These are phyloP conservation scores for Xylaria sp. DNA, from an alignment of 2,329 filamentous ascomycete genomes.

Conservation along the genomic window DNA sequence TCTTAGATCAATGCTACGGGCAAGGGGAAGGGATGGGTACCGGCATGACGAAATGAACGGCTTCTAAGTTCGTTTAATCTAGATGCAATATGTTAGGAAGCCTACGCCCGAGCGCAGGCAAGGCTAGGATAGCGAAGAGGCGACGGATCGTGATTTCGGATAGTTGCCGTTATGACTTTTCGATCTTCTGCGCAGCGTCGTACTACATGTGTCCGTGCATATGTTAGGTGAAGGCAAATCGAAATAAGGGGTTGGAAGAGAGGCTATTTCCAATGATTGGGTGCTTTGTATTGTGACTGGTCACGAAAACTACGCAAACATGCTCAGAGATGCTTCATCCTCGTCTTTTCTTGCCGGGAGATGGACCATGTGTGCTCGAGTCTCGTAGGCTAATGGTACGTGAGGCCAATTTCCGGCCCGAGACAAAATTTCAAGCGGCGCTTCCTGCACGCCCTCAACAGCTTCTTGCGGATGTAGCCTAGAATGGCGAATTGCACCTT, in stretches of 20 bases:
- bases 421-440: neutral
- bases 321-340: neutral
- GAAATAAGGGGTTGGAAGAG: neutral
- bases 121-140: neutral
- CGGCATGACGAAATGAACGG: neutral
- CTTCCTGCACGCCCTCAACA: slow-evolving; percentile 12
- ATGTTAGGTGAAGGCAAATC: neutral
- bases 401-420: neutral
- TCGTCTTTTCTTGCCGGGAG: neutral
- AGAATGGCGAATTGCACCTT: neutral
- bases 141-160: slow-evolving; percentile 27
- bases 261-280: neutral
- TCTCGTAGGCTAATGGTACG: neutral
- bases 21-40: neutral
- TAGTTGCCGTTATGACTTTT: slow-evolving; percentile 16
- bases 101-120: neutral
- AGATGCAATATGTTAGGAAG: neutral
- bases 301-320: slow-evolving; percentile 6
- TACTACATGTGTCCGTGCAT: neutral
- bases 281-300: neutral
- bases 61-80: neutral
- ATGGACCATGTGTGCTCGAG: neutral
- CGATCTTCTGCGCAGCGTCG: slow-evolving; percentile 4
- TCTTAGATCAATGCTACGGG: neutral
- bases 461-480: slow-evolving; percentile 18